phyloP scores from a whole-genome alignment of 2,329 filamentous ascomycete genomes.

The Xylariaceae sp. region DNA sequence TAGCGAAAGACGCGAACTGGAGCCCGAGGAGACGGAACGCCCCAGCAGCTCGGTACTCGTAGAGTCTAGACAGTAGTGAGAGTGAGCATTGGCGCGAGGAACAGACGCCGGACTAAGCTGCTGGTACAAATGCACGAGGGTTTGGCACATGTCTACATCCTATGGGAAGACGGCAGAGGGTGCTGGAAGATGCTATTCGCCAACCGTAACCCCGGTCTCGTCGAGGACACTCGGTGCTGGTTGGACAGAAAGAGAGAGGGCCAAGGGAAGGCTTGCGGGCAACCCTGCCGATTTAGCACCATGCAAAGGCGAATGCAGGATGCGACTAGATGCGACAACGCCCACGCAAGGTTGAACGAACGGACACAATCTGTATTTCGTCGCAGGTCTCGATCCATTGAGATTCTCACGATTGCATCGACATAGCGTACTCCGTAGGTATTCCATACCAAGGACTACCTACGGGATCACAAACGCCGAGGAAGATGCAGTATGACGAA shows the following conservation, averaged over 20 bases:
- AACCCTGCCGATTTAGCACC: constrained; percentile 17
- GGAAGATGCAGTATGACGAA: too few species aligned
- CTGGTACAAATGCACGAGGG: constrained; percentile 37
- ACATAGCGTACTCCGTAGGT: too few species aligned
- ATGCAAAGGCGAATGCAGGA: constrained; percentile 9
- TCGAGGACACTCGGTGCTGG: constrained; percentile 25
- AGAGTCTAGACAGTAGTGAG: background rate
- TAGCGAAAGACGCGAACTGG: background rate
- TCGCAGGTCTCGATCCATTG: background rate
- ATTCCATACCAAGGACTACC: too few species aligned
- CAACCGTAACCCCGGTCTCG: constrained; percentile 21
- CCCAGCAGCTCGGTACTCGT: background rate
- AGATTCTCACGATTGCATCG: constrained; percentile 3
- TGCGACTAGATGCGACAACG: constrained; percentile 1
- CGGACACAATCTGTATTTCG: too few species aligned
- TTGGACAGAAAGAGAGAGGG: constrained; percentile 23
- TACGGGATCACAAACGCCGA: too few species aligned
- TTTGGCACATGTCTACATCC: constrained; percentile 38
- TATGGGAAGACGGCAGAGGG: constrained; percentile 35
- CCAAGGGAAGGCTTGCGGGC: constrained; percentile 18
- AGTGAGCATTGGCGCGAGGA: constrained; percentile 21
- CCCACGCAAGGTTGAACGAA: background rate
- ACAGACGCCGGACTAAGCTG: constrained; percentile 42
- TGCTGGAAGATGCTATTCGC: constrained; percentile 35
- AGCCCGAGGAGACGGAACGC: background rate